A percentile compares a stretch with the other conserved stretches of the same genome.
Conservation (phyloP, 1,139 yeast species). For the Taiozyma sp. region DNA sequence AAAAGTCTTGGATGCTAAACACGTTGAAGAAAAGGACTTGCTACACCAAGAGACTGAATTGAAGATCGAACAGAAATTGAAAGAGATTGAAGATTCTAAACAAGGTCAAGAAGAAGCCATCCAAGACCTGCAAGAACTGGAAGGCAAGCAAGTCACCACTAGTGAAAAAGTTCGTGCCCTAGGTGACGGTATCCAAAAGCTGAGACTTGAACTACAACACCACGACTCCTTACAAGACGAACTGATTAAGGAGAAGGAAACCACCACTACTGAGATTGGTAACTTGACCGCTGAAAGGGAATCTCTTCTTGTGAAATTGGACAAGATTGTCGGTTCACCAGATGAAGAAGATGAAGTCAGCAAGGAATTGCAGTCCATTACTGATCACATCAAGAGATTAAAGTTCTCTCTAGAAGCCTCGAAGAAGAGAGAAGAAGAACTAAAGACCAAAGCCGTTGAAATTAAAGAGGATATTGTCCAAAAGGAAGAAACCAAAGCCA, state of each 20-base stretch:
- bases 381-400: slow-evolving; percentile 9
- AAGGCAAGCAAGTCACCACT: slow-evolving; percentile 19
- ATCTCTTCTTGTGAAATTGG: slow-evolving; percentile 9
- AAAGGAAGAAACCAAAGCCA: slow-evolving; percentile 10
- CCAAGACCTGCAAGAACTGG: slow-evolving; percentile 18
- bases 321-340: slow-evolving; percentile 8
- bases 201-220: slow-evolving; percentile 11
- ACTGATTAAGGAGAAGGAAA: slow-evolving; percentile 10
- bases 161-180: slow-evolving; percentile 15
- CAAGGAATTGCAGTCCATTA: slow-evolving; percentile 6
- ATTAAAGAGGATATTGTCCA: slow-evolving; percentile 16
- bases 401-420: slow-evolving; percentile 5
- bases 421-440: slow-evolving; percentile 1
- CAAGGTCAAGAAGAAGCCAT: slow-evolving; percentile 14
- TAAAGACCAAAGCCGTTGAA: slow-evolving; percentile 10
- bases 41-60: slow-evolving; percentile 18
- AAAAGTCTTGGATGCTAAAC: slow-evolving; percentile 16
- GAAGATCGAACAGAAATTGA: slow-evolving; percentile 12
- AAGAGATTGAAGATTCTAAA: slow-evolving; percentile 20
- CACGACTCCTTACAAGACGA: slow-evolving; percentile 17
- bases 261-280: slow-evolving; percentile 11
- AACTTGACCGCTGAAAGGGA: slow-evolving; percentile 17
- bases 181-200: slow-evolving; percentile 13
- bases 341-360: slow-evolving; percentile 4
- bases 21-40: slow-evolving; percentile 17